Evolutionary conservation across 345 rosid species (phyloP).

Genomic region (Hibiscus mutabilis): DNA sequence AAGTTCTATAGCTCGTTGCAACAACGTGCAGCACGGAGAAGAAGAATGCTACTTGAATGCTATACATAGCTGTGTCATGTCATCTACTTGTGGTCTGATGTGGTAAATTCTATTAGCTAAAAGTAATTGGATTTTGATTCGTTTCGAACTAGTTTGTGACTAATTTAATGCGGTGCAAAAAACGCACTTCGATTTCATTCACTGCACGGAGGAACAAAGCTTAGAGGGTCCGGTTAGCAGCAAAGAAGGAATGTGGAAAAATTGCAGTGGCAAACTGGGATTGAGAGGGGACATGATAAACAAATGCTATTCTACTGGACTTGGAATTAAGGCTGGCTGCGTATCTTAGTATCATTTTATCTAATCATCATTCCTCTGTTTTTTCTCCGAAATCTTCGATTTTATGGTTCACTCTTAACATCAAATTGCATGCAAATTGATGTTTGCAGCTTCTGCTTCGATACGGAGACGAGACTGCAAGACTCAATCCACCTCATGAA

Average conservation of each 20-base stretch:
- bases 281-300: constrained; percentile 22
- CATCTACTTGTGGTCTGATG: constrained; percentile 22
- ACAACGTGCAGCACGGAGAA: constrained; percentile 31
- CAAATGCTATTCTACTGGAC: constrained; percentile 23
- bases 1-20: neutral
- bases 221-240: constrained; percentile 9
- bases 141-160: neutral
- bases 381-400: neutral
- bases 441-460: constrained; percentile 25
- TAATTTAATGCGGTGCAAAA: constrained; percentile 19
- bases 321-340: constrained; percentile 27
- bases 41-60: constrained; percentile 33
- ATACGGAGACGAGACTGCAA: constrained; percentile 26
- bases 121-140: neutral
- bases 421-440: neutral
- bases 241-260: constrained; percentile 15
- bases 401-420: neutral
- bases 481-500: constrained; percentile 28
- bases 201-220: constrained; percentile 33
- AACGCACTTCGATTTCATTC: constrained; percentile 25
- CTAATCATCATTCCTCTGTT: neutral
- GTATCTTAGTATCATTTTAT: neutral
- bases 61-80: constrained; percentile 37
- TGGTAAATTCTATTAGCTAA: constrained; percentile 15
- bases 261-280: constrained; percentile 26